Evolutionary conservation across 2,329 filamentous ascomycete genomes (phyloP).

Genomic region (Fusarium sp.): DNA sequence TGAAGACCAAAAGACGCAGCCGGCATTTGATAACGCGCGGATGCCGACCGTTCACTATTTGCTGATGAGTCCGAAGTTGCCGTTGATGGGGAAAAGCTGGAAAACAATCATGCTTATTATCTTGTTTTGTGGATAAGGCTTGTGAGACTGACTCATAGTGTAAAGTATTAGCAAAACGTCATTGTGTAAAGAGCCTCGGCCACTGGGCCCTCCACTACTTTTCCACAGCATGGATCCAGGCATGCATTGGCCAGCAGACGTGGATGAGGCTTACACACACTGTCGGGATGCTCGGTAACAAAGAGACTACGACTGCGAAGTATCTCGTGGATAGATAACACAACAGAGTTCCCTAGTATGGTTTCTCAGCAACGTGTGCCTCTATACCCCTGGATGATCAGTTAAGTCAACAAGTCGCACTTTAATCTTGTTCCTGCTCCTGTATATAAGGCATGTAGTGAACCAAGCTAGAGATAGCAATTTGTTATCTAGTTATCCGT

Average conservation of each 20-base stretch:
- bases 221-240: background rate
- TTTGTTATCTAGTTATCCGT: background rate
- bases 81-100: slow-evolving; percentile 12
- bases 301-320: background rate
- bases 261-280: slow-evolving; percentile 20
- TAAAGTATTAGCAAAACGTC: slow-evolving; percentile 15
- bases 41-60: slow-evolving; percentile 8
- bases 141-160: background rate
- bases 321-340: background rate
- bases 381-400: background rate
- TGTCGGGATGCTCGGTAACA: slow-evolving; percentile 18
- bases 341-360: background rate
- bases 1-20: slow-evolving; percentile 20
- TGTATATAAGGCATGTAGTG: background rate
- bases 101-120: slow-evolving; percentile 14
- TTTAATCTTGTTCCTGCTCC: background rate
- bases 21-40: slow-evolving; percentile 16
- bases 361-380: background rate
- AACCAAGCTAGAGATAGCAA: background rate
- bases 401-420: background rate
- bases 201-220: background rate
- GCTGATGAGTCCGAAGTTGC: slow-evolving; percentile 31
- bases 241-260: background rate
- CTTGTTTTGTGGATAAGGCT: background rate
- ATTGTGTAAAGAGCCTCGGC: slow-evolving; percentile 7